phyloP scores from a whole-genome alignment of 306 rosid species.

The Vicia villosa region DNA sequence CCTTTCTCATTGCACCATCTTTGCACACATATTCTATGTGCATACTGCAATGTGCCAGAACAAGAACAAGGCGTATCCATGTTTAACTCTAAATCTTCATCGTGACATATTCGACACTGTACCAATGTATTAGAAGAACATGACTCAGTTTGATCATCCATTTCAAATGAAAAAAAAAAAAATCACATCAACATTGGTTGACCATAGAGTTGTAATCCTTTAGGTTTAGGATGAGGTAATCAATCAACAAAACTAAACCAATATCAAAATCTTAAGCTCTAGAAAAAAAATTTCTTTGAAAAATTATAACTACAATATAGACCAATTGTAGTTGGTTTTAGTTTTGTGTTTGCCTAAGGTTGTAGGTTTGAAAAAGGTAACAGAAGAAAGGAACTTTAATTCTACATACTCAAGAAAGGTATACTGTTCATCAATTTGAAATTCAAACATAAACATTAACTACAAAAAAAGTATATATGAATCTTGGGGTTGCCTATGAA shows the following conservation, averaged over 20 bases:
- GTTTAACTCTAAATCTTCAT: conserved; percentile 71
- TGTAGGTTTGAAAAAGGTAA: conserved; percentile 24
- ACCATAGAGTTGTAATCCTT: conserved; percentile 35
- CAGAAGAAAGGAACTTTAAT: conserved; percentile 31
- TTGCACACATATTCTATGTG: conserved; percentile 82
- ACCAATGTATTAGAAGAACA: conserved; percentile 41
- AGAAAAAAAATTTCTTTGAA: conserved; percentile 15
- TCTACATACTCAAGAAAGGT: conserved; percentile 17
- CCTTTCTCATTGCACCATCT: conserved; percentile 97
- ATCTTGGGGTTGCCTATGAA: conserved; percentile 32
- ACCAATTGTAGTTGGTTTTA: not conserved
- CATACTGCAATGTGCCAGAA: conserved; percentile 82
- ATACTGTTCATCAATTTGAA: conserved; percentile 32
- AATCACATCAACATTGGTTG: conserved; percentile 43
- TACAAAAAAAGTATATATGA: conserved; percentile 10
- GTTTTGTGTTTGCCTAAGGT: conserved; percentile 25
- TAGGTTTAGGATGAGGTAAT: conserved; percentile 46
- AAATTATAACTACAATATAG: conserved; percentile 4
- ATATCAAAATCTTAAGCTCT: conserved; percentile 44
- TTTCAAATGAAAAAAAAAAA: conserved; percentile 33
- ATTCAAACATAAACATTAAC: conserved; percentile 26
- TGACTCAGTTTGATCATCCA: conserved; percentile 42
- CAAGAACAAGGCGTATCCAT: conserved; percentile 93
- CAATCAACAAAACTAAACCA: conserved; percentile 31
- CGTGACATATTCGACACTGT: conserved; percentile 85